Percentiles rank a stretch among this genome's conserved stretches.
Evolutionary conservation across 2,329 filamentous ascomycete species (phyloP).

Genomic region (Alternaria sp.): DNA sequence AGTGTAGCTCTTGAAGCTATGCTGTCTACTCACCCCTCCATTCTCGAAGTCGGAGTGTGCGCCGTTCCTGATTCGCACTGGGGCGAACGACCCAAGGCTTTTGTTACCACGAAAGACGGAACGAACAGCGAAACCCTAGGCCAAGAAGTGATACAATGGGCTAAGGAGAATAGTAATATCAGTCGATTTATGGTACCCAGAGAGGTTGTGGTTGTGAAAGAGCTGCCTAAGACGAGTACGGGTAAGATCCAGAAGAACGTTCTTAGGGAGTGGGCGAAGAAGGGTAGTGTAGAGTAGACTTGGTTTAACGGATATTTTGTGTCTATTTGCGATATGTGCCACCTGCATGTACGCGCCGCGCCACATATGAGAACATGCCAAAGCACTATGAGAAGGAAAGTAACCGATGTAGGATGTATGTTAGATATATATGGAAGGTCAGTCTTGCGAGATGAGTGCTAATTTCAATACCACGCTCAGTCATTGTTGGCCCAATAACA

Average conservation of each 20-base stretch:
- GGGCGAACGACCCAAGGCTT: slow-evolving; percentile 97
- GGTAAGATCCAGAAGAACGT: slow-evolving; percentile 98
- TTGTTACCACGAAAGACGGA: slow-evolving; percentile 76
- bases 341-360: neutral
- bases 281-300: slow-evolving; percentile 45
- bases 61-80: slow-evolving; percentile 88
- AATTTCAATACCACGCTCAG: neutral
- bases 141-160: slow-evolving; percentile 84
- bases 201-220: slow-evolving; percentile 79
- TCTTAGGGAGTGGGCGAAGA: slow-evolving; percentile 82
- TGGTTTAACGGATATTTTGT: neutral
- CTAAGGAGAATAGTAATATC: slow-evolving; percentile 80
- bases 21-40: slow-evolving; percentile 85
- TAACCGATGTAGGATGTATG: neutral
- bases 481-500: neutral
- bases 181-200: slow-evolving; percentile 87
- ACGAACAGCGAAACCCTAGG: slow-evolving; percentile 65
- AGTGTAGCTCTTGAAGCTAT: slow-evolving; percentile 91
- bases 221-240: slow-evolving; percentile 96
- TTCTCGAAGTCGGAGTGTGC: slow-evolving; percentile 92
- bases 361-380: neutral
- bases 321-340: neutral
- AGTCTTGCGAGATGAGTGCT: neutral
- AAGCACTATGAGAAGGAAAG: neutral
- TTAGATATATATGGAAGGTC: neutral